Evolutionary conservation across 2,329 filamentous ascomycete genomes (phyloP), one percentile per base, ranked within the genome.

Genomic region (Ophiostoma pallidulum): DNA sequence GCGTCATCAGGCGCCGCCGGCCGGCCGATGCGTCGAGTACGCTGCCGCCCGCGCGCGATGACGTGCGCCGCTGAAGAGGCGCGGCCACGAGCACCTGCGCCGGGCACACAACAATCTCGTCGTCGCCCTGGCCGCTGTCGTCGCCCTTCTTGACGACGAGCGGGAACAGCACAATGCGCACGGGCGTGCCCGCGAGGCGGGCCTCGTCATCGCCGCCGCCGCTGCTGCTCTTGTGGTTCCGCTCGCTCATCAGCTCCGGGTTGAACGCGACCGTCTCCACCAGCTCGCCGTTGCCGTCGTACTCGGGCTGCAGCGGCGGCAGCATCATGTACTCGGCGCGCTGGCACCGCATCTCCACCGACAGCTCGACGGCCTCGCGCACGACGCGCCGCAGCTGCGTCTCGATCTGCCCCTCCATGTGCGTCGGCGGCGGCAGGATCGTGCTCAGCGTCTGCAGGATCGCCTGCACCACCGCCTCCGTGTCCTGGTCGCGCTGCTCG

Each of bases 261-360:
- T 95, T 95, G 77, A 98, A 98, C 51, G 80, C 76, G 9, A 97
- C 87, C 48, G 90, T 91, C 47, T 86, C 84, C 14, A 83, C 76
- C 8, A 98, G 77, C 60, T 97, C 91, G 57, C 92, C 92, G 53
- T 92, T 88, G 57, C 82, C 84, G 65, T 97, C 90, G 66, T 95
- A 97, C 64, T 96, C 89, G 19, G 92, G 92, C 64, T 92, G 87
- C 48, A 95, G 73, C 4, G 92, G 92, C 24, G 92, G 91, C 16
- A 97, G 80, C 91, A 98, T 98, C 71, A 95, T 92, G 70, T 95
- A 98, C 69, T 97, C 92, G 32, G 92, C 89, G 51, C 88, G 82
- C 64, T 98, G 92, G 14, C 85, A 94, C 62, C 92, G 89, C 92
- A 98, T 98, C 69, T 96, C 90, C 55, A 98, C 82, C 1, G 89